Evolutionary conservation across 768 basidiomycete genomes (phyloP).

Genomic region (Baorangia bicolor): DNA sequence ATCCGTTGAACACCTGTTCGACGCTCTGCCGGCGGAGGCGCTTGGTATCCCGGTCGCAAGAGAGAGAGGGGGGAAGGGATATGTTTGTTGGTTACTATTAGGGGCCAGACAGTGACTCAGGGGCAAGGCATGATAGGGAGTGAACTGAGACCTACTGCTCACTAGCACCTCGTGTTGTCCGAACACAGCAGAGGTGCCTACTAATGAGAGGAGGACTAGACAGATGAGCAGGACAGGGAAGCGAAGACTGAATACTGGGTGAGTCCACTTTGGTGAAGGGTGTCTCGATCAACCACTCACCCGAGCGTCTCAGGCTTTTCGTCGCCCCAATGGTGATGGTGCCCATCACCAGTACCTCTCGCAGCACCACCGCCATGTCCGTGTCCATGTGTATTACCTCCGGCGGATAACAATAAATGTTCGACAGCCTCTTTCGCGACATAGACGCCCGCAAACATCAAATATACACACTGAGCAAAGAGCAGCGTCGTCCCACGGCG

Average conservation of each 20-base stretch:
- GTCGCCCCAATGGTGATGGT: conserved; percentile 70
- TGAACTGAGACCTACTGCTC: conserved; percentile 46
- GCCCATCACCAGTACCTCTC: conserved; percentile 35
- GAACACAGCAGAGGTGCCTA: conserved; percentile 56
- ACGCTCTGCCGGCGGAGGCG: conserved; percentile 4
- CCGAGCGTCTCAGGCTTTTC: conserved; percentile 41
- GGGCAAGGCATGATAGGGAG: not conserved
- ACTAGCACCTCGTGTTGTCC: conserved; percentile 66
- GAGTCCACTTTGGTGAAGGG: not conserved
- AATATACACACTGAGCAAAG: conserved; percentile 90
- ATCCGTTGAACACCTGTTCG: conserved; percentile 27
- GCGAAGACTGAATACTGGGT: conserved; percentile 46
- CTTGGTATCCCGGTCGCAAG: conserved; percentile 32
- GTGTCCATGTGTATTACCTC: conserved; percentile 68
- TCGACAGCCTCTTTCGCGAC: conserved; percentile 97
- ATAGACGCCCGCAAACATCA: conserved; percentile 93
- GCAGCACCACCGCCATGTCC: conserved; percentile 64
- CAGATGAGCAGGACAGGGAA: conserved; percentile 62
- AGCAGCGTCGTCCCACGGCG: conserved; percentile 68
- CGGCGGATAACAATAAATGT: conserved; percentile 77
- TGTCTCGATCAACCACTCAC: conserved; percentile 30
- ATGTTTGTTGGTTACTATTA: conserved; percentile 58
- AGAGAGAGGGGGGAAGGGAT: conserved; percentile 54
- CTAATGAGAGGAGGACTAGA: conserved; percentile 54
- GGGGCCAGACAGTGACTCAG: conserved; percentile 8